Evolutionary conservation across 176 grass and related monocot species (phyloP).

Genomic region (Carex pumila): DNA sequence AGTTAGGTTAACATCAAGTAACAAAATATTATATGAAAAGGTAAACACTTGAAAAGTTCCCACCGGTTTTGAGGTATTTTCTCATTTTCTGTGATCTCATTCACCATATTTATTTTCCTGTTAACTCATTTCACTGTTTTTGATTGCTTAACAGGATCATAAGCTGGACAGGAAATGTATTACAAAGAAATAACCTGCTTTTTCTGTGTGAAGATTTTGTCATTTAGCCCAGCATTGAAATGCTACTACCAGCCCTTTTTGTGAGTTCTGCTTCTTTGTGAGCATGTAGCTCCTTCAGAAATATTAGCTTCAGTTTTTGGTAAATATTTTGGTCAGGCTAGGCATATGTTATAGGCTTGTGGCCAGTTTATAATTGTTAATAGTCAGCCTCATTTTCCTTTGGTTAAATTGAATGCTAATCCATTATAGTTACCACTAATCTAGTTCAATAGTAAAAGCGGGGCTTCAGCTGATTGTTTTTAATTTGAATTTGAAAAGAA

Average conservation of each 20-base stretch:
- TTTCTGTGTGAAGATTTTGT: neutral
- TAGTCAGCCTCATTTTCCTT: neutral
- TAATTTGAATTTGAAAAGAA: neutral
- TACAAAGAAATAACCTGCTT: neutral
- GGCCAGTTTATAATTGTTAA: neutral
- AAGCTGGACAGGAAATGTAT: neutral
- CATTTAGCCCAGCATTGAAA: neutral
- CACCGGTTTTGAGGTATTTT: neutral
- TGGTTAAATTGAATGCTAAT: neutral
- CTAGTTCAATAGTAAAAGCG: neutral
- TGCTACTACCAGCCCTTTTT: neutral
- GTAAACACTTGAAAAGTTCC: neutral
- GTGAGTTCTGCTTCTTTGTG: neutral
- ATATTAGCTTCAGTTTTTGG: conserved; percentile 1
- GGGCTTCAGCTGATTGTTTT: neutral
- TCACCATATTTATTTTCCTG: neutral
- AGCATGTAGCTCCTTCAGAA: neutral
- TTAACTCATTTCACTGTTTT: neutral
- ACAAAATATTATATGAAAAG: no score
- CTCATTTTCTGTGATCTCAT: neutral
- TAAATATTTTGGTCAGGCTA: conserved; percentile 13
- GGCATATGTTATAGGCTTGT: neutral
- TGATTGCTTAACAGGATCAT: neutral
- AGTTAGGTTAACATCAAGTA: no score
- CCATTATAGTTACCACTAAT: neutral